Evolutionary conservation across 2,329 filamentous ascomycete genomes (phyloP).

Genomic region (Bipolaris zeicola): DNA sequence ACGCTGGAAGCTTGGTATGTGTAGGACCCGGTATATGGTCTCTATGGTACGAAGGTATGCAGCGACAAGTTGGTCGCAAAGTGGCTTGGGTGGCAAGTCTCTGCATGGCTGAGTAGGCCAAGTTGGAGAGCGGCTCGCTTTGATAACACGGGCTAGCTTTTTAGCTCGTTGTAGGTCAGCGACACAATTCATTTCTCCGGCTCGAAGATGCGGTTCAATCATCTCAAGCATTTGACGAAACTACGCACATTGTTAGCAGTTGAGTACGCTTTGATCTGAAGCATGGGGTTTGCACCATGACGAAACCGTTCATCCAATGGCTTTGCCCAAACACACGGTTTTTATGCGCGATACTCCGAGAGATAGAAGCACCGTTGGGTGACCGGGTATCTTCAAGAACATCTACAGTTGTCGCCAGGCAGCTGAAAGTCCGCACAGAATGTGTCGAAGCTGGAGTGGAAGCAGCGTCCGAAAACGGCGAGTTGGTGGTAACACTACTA

Average conservation of each 20-base stretch:
- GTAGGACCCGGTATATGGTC: slow-evolving; percentile 56
- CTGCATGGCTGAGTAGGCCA: slow-evolving; percentile 55
- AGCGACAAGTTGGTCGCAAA: slow-evolving; percentile 57
- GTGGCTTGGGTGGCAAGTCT: slow-evolving; percentile 55
- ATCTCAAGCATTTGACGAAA: slow-evolving; percentile 53
- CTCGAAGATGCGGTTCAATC: slow-evolving; percentile 51
- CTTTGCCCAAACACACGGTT: slow-evolving; percentile 62
- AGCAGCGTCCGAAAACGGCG: background rate
- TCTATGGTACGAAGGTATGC: slow-evolving; percentile 59
- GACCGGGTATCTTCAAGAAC: slow-evolving; percentile 48
- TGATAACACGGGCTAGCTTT: slow-evolving; percentile 58
- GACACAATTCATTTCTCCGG: slow-evolving; percentile 47
- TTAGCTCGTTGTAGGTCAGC: slow-evolving; percentile 59
- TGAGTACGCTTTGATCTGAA: background rate
- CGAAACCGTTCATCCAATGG: slow-evolving; percentile 61
- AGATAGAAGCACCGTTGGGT: slow-evolving; percentile 41
- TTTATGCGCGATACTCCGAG: slow-evolving; percentile 60
- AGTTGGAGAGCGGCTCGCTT: slow-evolving; percentile 53
- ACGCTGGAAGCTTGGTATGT: slow-evolving; percentile 57
- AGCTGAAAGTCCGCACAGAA: slow-evolving; percentile 47
- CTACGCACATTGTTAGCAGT: slow-evolving; percentile 28
- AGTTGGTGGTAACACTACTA: slow-evolving; percentile 14
- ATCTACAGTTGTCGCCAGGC: slow-evolving; percentile 53
- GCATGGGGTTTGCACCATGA: slow-evolving; percentile 48
- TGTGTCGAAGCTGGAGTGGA: slow-evolving; percentile 28